Conservation (phyloP, 202 grass and related monocot species). For the Sporobolus alterniflorus region DNA sequence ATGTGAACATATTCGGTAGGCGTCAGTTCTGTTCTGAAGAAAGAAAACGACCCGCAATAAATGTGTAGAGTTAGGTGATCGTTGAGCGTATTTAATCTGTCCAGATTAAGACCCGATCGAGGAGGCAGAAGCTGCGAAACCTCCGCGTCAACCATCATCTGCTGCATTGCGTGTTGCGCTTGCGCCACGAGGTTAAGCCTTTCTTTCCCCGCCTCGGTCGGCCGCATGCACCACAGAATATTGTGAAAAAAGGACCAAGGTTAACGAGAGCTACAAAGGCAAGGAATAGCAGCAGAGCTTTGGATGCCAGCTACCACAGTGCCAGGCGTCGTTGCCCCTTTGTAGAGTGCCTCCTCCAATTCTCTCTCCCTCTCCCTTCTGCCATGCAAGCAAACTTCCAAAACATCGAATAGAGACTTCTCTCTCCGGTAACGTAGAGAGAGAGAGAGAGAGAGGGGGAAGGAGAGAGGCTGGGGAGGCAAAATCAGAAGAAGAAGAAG, state of each 20-base stretch:
- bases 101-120: not conserved
- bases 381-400: not conserved
- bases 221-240: not conserved
- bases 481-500: not conserved
- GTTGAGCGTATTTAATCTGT: not conserved
- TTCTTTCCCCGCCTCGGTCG: too few relatives aligned
- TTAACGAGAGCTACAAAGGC: not conserved
- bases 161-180: not conserved
- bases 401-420: not conserved
- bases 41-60: not conserved
- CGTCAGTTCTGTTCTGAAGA: not conserved
- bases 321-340: not conserved
- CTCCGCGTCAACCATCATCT: not conserved
- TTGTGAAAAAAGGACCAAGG: not conserved
- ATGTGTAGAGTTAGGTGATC: not conserved
- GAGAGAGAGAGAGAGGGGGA: not conserved
- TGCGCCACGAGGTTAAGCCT: not conserved
- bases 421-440: not conserved
- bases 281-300: not conserved
- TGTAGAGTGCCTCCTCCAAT: too few relatives aligned
- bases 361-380: not conserved
- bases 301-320: not conserved
- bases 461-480: not conserved
- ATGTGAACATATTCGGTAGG: not conserved
- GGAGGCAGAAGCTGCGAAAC: too few relatives aligned